A percentile compares a stretch with the other conserved stretches of the same genome.
phyloP scores from a whole-genome alignment of 805 yeast genomes.

The Kodamaea hsintzibuensis region DNA sequence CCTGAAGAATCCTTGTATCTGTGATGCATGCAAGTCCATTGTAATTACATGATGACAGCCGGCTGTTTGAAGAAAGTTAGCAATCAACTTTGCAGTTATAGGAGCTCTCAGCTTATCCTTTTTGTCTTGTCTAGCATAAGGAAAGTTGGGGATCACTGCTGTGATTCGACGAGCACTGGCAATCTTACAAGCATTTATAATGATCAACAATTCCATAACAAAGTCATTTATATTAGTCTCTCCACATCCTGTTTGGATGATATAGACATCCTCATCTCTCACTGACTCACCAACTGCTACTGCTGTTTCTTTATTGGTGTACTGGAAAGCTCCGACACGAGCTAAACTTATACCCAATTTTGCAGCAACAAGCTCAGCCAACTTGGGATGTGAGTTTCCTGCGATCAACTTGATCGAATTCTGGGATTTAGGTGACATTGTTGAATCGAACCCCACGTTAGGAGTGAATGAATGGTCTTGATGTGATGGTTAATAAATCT shows the following conservation, averaged over 20 bases:
- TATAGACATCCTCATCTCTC: conserved; percentile 87
- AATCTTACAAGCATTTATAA: conserved; percentile 93
- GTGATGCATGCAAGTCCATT: conserved; percentile 96
- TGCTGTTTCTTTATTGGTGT: conserved; percentile 85
- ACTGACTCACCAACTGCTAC: conserved; percentile 83
- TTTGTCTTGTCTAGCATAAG: conserved; percentile 96
- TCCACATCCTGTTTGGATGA: conserved; percentile 84
- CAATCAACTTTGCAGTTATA: conserved; percentile 91
- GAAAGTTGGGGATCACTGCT: conserved; percentile 93
- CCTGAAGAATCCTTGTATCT: conserved; percentile 94
- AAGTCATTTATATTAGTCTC: conserved; percentile 74
- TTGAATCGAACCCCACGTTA: too few relatives aligned
- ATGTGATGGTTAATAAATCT: background rate
- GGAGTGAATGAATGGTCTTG: background rate
- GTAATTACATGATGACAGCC: conserved; percentile 96
- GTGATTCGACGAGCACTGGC: conserved; percentile 94
- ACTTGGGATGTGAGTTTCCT: conserved; percentile 81
- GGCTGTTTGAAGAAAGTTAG: conserved; percentile 87
- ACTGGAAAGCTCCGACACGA: conserved; percentile 78
- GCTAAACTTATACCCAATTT: conserved; percentile 68
- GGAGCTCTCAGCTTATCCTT: conserved; percentile 97
- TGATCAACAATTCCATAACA: conserved; percentile 81
- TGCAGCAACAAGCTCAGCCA: conserved; percentile 70
- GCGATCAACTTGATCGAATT: conserved; percentile 53
- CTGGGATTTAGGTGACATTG: conserved; percentile 23